phyloP scores from a whole-genome alignment of 257 asterid genomes.

The Rauvolfia tetraphylla region DNA sequence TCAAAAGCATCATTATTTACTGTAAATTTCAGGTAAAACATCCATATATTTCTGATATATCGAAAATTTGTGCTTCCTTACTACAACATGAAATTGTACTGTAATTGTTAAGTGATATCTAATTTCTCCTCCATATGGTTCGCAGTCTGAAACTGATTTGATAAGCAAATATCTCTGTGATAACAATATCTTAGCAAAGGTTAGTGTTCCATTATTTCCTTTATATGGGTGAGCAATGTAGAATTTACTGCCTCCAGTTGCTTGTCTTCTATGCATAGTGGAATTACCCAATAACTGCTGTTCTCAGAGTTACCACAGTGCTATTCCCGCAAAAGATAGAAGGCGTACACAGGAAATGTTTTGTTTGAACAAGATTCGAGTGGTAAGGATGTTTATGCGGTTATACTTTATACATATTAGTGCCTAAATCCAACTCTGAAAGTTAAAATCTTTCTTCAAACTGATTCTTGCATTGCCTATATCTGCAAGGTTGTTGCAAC shows the following conservation, averaged over 20 bases:
- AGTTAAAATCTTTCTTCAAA: background rate
- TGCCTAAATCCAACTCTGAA: constrained; percentile 6
- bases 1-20: constrained; percentile 84
- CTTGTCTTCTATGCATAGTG: constrained; percentile 19
- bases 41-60: constrained; percentile 9
- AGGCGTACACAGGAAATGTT: constrained; percentile 66
- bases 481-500: constrained; percentile 91
- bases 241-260: constrained; percentile 22
- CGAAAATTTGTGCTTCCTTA: background rate
- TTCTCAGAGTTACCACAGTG: constrained; percentile 91
- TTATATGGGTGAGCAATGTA: constrained; percentile 20
- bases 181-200: constrained; percentile 79
- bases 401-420: constrained; percentile 10
- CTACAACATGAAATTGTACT: background rate
- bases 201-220: constrained; percentile 36
- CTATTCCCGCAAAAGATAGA: constrained; percentile 81
- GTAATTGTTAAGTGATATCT: constrained; percentile 10
- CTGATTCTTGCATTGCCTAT: constrained; percentile 19
- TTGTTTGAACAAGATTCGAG: constrained; percentile 85
- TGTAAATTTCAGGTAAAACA: constrained; percentile 85
- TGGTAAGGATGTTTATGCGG: constrained; percentile 50
- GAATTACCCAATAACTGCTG: constrained; percentile 6
- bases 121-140: constrained; percentile 21
- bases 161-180: constrained; percentile 84
- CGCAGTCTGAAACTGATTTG: constrained; percentile 83